Percentiles rank a stretch among this genome's conserved stretches.
These are phyloP conservation scores for Dillenia turbinata DNA, from an alignment of 164 flowering plant genomes.

Conservation along the genomic window DNA sequence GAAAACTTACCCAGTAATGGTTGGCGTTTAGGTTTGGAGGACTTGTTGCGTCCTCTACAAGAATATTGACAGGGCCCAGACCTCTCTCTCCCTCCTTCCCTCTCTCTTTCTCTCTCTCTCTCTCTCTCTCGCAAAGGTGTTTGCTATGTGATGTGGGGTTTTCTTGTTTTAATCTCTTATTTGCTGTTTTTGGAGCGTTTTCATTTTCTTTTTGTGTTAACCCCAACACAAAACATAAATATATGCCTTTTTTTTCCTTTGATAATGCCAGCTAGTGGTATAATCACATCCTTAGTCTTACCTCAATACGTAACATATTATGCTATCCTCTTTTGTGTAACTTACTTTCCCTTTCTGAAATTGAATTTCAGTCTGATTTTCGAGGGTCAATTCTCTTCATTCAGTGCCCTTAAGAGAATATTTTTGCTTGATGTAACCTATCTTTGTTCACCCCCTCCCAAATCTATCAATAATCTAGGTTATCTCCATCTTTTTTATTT, in stretches of 20 bases:
- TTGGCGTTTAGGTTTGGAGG: constrained; percentile 23
- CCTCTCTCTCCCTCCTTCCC: constrained; percentile 6
- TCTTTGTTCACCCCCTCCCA: not conserved
- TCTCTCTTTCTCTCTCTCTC: not conserved
- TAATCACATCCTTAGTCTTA: no score
- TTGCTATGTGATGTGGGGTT: not conserved
- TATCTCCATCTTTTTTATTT: not conserved
- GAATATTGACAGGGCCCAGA: constrained; percentile 27
- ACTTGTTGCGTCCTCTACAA: constrained; percentile 39
- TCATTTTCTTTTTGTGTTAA: no score
- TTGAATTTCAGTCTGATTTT: no score
- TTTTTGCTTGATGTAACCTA: not conserved
- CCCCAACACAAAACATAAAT: no score
- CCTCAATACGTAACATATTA: no score
- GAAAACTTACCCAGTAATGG: constrained; percentile 18
- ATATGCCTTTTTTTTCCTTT: no score
- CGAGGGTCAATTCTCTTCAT: not conserved
- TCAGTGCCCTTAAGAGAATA: not conserved
- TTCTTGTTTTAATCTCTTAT: constrained; percentile 5
- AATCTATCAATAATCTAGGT: constrained; percentile 5
- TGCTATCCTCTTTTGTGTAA: no score
- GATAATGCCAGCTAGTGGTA: no score
- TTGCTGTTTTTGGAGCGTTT: constrained; percentile 9
- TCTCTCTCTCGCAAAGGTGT: constrained; percentile 1
- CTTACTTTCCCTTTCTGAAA: no score